Conservation (phyloP, 73 alveolate species). For the Paramecium primaurelia region DNA sequence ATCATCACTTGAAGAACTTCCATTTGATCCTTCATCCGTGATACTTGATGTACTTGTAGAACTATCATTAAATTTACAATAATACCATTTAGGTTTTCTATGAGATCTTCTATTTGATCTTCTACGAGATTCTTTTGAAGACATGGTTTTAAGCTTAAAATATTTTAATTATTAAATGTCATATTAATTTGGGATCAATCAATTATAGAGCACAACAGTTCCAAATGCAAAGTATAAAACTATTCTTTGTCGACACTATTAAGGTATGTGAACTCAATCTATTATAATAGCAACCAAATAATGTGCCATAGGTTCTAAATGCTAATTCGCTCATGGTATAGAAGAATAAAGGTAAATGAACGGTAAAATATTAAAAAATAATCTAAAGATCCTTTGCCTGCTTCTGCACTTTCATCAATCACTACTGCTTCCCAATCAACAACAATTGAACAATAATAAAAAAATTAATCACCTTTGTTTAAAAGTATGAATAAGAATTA, state of each 20-base stretch:
- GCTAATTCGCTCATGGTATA: conserved; percentile 38
- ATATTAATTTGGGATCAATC: conserved; percentile 12
- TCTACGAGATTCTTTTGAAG: background rate
- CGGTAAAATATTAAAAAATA: background rate
- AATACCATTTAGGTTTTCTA: background rate
- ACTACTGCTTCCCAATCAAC: background rate
- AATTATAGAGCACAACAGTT: conserved; percentile 4
- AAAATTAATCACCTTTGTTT: background rate
- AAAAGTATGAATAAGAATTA: background rate
- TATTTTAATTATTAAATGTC: conserved; percentile 7
- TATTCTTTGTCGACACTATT: conserved; percentile 26
- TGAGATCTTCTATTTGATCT: background rate
- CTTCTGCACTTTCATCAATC: conserved; percentile 11
- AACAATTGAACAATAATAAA: background rate
- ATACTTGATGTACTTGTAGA: background rate
- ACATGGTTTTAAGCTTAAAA: background rate
- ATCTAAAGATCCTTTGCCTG: conserved; percentile 24
- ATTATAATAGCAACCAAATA: background rate
- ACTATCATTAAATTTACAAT: background rate
- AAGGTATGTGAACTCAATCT: background rate
- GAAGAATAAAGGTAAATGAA: conserved; percentile 18
- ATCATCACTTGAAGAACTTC: background rate
- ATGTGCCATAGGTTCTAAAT: conserved; percentile 43
- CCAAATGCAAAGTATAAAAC: conserved; percentile 48
- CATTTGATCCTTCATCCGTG: background rate